Conservation (phyloP, 78 protist genomes). For the Diacronema lutheri region DNA sequence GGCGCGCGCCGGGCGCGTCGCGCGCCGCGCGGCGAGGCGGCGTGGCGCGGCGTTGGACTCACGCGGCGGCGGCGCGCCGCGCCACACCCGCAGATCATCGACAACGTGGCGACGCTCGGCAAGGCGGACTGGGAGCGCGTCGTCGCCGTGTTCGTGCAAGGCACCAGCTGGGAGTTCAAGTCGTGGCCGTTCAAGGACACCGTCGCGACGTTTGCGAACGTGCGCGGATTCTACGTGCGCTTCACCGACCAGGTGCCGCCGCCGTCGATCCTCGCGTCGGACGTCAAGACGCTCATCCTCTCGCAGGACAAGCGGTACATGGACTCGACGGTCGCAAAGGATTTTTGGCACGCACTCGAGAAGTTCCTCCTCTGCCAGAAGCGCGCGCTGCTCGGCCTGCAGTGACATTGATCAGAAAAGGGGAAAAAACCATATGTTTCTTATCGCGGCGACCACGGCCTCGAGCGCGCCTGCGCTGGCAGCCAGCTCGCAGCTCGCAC, state of each 20-base stretch:
- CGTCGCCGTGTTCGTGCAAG: not conserved
- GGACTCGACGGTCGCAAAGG: not conserved
- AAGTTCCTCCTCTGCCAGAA: not conserved
- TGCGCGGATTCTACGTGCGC: not conserved
- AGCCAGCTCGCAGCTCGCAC: no score
- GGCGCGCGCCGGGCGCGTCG: no score
- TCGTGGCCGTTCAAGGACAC: not conserved
- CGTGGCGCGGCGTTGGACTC: no score
- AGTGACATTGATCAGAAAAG: no score
- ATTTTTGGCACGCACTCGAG: not conserved
- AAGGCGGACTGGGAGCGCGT: not conserved
- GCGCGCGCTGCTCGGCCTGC: not conserved
- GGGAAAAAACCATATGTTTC: no score
- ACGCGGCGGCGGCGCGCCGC: no score
- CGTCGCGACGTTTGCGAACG: not conserved
- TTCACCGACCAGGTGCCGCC: not conserved
- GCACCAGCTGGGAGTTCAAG: not conserved
- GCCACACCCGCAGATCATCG: no score
- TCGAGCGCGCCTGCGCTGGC: no score
- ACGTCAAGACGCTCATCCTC: not conserved
- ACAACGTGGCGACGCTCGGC: not conserved
- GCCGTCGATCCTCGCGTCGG: not conserved
- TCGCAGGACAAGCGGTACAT: not conserved
- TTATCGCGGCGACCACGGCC: no score
- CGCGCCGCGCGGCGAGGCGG: no score